Conservation (phyloP, 345 rosid species). For the Rhodomyrtus tomentosa region DNA sequence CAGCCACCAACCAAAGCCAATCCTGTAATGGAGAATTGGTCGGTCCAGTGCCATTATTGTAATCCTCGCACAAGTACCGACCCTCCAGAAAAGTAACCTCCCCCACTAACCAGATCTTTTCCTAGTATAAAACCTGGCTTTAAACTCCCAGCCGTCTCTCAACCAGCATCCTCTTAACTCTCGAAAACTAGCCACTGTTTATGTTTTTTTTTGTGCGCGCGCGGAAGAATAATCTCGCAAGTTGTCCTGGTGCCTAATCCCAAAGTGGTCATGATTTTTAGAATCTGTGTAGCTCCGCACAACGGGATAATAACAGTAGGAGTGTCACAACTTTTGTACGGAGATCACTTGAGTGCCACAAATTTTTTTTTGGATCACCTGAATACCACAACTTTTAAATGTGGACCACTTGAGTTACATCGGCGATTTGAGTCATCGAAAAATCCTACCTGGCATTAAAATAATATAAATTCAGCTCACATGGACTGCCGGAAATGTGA, state of each 20-base stretch:
- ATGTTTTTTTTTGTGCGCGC: background rate
- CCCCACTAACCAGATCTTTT: conserved; percentile 12
- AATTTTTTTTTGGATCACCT: no score
- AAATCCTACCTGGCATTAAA: no score
- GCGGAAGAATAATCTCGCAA: background rate
- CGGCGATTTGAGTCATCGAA: no score
- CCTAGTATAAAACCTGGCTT: conserved; percentile 3
- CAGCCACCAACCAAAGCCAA: background rate
- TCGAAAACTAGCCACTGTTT: background rate
- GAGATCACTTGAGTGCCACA: no score
- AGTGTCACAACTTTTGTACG: no score
- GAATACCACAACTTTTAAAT: no score
- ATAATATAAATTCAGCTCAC: no score
- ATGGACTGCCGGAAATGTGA: no score
- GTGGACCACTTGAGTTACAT: no score
- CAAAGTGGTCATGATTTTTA: conserved; percentile 12
- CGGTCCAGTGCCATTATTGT: conserved; percentile 6
- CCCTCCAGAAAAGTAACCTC: background rate
- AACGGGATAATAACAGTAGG: no score
- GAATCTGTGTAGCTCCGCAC: background rate
- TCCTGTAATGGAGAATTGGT: conserved; percentile 5
- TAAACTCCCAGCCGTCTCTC: background rate
- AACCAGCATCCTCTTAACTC: background rate
- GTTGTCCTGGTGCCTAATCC: conserved; percentile 3
- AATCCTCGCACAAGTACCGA: background rate